A percentile compares a stretch with the other conserved stretches of the same genome.
phyloP scores from a whole-genome alignment of 148 eudicot species.

The Rhododendron mucronatum region DNA sequence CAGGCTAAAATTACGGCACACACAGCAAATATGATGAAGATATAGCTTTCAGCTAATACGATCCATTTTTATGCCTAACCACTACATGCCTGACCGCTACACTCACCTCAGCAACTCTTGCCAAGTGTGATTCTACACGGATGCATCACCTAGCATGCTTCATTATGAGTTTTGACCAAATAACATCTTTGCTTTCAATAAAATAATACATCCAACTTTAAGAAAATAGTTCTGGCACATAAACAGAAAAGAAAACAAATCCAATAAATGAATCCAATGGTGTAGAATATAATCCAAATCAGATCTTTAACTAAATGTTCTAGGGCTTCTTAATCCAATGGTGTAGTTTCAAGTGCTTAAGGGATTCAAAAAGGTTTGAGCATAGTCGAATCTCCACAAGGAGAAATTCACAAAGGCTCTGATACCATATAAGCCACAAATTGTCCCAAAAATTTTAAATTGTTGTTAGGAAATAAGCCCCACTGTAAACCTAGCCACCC shows the following conservation, averaged over 20 bases:
- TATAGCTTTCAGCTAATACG: neutral
- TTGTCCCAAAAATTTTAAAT: neutral
- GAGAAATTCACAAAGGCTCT: neutral
- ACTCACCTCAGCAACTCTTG: neutral
- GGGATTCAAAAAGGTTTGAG: neutral
- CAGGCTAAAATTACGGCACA: neutral
- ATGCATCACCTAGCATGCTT: neutral
- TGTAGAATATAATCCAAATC: neutral
- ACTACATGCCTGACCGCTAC: neutral
- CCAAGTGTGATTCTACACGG: neutral
- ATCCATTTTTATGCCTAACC: neutral
- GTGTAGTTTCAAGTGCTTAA: neutral
- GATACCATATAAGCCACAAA: neutral
- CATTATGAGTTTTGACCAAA: neutral
- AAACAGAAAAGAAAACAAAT: neutral
- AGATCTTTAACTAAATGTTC: neutral
- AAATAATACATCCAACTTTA: neutral
- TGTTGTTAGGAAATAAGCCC: neutral
- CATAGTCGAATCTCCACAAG: neutral
- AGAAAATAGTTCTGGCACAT: neutral
- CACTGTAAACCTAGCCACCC: neutral
- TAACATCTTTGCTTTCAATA: neutral
- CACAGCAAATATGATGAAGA: neutral
- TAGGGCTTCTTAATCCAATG: neutral
- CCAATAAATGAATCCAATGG: neutral